Base-by-base conservation (phyloP, 2,329 filamentous ascomycete genomes). In the Trichoderma harzianum region DNA sequence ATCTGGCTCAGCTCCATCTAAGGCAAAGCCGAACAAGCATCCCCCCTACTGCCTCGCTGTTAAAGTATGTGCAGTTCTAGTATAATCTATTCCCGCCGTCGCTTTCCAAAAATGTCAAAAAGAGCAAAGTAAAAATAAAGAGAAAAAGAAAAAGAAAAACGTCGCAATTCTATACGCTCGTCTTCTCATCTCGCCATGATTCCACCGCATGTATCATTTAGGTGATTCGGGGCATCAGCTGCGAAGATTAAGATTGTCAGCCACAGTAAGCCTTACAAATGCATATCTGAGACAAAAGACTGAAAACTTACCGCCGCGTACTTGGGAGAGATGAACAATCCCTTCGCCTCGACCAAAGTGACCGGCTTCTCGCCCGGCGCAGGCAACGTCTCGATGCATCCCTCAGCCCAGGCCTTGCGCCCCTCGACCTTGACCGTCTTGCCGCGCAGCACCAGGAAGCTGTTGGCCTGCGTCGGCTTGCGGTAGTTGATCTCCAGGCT, bases 341-440 rank as follows among this genome's bases (percentile, higher is more conserved):
- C 94, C 78, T 92, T 92, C 0, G 93, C 95, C 82, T 97, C 93
- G 8, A 92, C 94, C 72, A 98, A 81, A 62, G 95, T 86, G 18
- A 86, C 82, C 1, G 91, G 90, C 76, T 86, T 84, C 81, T 91
- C 87, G 10, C 89, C 89, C 39, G 76, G 84, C 84, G 86, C 72
- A 8, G 88, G 88, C 73, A 98, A 82, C 70, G 93, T 91, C 86
- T 97, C 94, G 77, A 98, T 91, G 76, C 89, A 88, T 1, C 94
- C 96, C 82, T 93, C 91, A 1, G 98, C 94, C 94, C 94, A 98
- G 14, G 94, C 95, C 84, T 98, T 98, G 74, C 96, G 87, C 1
- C 96, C 95, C 79, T 98, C 94, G 1, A 95, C 92, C 83, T 92
- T 95, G 11, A 89, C 91, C 24, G 95, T 97, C 79, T 90, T 88